Conservation (phyloP, 768 basidiomycete species). For the Amanita polypyramis region DNA sequence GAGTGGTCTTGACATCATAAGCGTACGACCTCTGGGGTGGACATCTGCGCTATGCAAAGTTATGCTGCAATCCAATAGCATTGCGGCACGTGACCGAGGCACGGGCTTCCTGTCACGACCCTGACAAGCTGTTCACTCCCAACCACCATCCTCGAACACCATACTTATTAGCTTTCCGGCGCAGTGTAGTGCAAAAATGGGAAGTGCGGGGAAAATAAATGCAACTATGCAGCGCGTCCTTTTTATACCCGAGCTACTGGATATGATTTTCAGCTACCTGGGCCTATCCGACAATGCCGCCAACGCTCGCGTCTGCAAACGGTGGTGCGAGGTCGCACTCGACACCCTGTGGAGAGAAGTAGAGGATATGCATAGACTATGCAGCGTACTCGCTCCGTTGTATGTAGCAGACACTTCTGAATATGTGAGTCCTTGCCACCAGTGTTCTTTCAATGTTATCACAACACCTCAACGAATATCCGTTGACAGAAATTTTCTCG, state of each 20-base stretch:
- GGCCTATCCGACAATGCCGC: slow-evolving; percentile 27
- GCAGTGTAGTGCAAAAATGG: neutral
- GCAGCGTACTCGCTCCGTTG: slow-evolving; percentile 40
- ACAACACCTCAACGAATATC: neutral
- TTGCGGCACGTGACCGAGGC: too few species aligned
- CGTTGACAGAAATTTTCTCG: slow-evolving; percentile 28
- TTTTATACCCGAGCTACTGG: slow-evolving; percentile 47
- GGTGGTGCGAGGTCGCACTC: slow-evolving; percentile 48
- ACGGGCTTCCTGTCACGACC: too few species aligned
- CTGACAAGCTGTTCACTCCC: too few species aligned
- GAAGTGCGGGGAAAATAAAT: neutral
- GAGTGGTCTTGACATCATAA: too few species aligned
- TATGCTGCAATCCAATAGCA: too few species aligned
- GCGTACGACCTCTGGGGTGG: too few species aligned
- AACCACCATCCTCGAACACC: too few species aligned
- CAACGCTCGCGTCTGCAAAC: slow-evolving; percentile 46
- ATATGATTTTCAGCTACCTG: slow-evolving; percentile 42
- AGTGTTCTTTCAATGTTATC: neutral
- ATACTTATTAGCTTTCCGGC: neutral
- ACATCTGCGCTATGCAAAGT: too few species aligned
- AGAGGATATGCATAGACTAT: slow-evolving; percentile 31
- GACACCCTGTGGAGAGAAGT: slow-evolving; percentile 51
- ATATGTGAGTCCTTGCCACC: slow-evolving; percentile 18
- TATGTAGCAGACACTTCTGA: slow-evolving; percentile 11
- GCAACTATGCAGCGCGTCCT: slow-evolving; percentile 28